Conservation (phyloP, 148 eudicot genomes). For the Camellia lanceoleosa region DNA sequence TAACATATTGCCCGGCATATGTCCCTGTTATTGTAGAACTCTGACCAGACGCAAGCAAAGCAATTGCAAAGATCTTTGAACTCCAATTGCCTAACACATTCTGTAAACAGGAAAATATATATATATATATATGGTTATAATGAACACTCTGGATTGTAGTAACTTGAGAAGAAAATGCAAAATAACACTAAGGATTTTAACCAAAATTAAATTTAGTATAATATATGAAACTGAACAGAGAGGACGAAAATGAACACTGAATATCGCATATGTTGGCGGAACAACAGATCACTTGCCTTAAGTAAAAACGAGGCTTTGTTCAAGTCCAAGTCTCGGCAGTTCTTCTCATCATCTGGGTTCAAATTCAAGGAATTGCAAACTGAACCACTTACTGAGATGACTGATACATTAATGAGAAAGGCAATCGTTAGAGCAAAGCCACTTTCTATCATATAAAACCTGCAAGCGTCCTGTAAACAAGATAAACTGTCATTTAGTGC, state of each 20-base stretch:
- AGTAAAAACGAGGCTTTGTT: slow-evolving; percentile 92
- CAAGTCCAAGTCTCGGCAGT: slow-evolving; percentile 79
- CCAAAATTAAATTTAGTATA: neutral
- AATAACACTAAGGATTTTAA: neutral
- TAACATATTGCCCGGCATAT: slow-evolving; percentile 98
- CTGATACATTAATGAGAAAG: slow-evolving; percentile 83
- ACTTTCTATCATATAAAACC: slow-evolving; percentile 88
- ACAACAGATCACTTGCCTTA: slow-evolving; percentile 38
- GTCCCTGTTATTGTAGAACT: slow-evolving; percentile 99
- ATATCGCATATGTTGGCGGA: neutral
- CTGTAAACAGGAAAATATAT: slow-evolving; percentile 30
- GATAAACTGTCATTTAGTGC: neutral
- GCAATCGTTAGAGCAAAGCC: slow-evolving; percentile 82
- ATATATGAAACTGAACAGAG: neutral
- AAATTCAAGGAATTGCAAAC: slow-evolving; percentile 75
- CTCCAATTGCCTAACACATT: slow-evolving; percentile 98
- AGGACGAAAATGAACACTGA: slow-evolving; percentile 6
- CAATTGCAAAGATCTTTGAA: slow-evolving; percentile 91
- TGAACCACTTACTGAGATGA: slow-evolving; percentile 90
- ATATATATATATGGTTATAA: neutral
- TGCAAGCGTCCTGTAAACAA: slow-evolving; percentile 80
- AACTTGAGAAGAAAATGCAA: neutral
- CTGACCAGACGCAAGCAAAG: slow-evolving; percentile 96
- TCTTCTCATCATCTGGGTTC: slow-evolving; percentile 57
- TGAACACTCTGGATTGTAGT: neutral